Evolutionary conservation across 305 asterid species (phyloP).

Genomic region (Coffea humblotiana): DNA sequence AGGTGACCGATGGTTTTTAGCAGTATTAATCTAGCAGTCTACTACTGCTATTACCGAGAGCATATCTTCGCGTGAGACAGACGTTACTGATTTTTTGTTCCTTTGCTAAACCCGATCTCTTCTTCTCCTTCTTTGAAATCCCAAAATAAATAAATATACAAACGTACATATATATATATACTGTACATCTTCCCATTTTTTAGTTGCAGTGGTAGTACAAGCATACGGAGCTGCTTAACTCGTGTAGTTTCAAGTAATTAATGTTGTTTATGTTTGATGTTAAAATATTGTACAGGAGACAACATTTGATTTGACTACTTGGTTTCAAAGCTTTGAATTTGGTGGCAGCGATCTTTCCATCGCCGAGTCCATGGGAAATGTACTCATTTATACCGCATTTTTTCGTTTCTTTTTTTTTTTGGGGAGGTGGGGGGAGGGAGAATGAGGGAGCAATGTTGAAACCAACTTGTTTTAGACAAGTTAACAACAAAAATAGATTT

Average conservation of each 20-base stretch:
- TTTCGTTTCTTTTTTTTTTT: too few species aligned
- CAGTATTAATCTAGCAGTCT: background rate
- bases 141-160: too few species aligned
- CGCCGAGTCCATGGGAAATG: background rate
- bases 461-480: too few species aligned
- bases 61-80: slow-evolving; percentile 20
- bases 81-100: slow-evolving; percentile 22
- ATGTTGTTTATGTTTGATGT: background rate
- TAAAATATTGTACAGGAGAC: background rate
- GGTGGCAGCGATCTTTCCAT: background rate
- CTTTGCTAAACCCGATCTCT: slow-evolving; percentile 10
- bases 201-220: background rate
- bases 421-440: too few species aligned
- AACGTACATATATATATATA: too few species aligned
- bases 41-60: slow-evolving; percentile 7
- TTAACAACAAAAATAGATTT: too few species aligned
- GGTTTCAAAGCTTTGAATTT: background rate
- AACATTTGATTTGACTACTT: background rate
- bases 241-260: background rate
- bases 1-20: background rate
- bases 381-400: background rate
- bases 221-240: background rate
- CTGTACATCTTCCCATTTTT: background rate
- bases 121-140: background rate
- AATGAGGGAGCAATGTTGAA: too few species aligned